Evolutionary conservation across 2,329 filamentous ascomycete species (phyloP).

Genomic region (Phialophora macrospora): DNA sequence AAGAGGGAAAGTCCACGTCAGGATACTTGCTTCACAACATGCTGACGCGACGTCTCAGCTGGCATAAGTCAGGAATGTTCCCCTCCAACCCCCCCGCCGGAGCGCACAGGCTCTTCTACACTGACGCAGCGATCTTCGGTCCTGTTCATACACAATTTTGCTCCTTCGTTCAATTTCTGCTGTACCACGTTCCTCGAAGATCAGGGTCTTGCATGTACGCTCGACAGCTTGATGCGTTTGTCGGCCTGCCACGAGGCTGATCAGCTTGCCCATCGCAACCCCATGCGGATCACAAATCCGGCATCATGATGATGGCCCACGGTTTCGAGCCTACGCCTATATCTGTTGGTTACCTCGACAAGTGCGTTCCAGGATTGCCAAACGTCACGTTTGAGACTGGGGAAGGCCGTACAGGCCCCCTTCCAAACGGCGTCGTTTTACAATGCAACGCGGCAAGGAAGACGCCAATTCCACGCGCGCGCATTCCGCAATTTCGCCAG

Average conservation of each 20-base stretch:
- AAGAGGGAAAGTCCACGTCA: background rate
- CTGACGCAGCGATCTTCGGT: background rate
- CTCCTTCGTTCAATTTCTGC: background rate
- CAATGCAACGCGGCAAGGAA: slow-evolving; percentile 15
- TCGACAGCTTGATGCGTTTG: slow-evolving; percentile 2
- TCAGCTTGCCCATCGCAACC: background rate
- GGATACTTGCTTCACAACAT: background rate
- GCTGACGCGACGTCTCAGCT: background rate
- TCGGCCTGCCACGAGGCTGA: background rate
- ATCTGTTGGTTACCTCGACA: background rate
- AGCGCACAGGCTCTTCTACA: background rate
- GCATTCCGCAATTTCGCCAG: slow-evolving; percentile 33
- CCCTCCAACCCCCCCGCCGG: background rate
- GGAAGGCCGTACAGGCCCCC: slow-evolving; percentile 6
- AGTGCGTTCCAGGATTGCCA: slow-evolving; percentile 24
- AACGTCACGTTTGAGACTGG: slow-evolving; percentile 12
- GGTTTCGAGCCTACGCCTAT: background rate
- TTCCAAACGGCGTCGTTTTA: slow-evolving; percentile 23
- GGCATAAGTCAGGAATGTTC: slow-evolving; percentile 5
- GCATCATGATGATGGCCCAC: background rate
- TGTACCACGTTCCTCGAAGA: background rate
- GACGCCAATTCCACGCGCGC: slow-evolving; percentile 7
- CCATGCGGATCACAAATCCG: background rate
- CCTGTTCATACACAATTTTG: background rate
- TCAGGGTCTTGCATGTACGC: slow-evolving; percentile 5